Conservation (phyloP, 495 filamentous ascomycete species). For the Penicillium macrosclerotiorum region DNA sequence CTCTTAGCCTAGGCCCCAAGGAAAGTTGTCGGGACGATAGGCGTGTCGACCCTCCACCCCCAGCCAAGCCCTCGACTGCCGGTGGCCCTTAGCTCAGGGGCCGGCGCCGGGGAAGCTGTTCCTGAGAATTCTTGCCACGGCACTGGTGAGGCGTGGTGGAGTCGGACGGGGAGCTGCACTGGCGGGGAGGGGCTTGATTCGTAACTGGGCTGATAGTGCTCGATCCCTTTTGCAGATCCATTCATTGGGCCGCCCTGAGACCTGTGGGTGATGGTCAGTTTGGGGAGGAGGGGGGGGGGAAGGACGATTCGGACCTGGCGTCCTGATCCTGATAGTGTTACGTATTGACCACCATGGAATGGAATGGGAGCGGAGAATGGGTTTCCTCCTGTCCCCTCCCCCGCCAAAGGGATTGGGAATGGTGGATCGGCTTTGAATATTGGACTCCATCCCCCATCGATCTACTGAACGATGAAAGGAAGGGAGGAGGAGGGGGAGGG, state of each 20-base stretch:
- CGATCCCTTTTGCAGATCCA: slow-evolving; percentile 28
- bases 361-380: slow-evolving; percentile 14
- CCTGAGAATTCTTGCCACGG: slow-evolving; percentile 25
- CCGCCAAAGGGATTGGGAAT: slow-evolving; percentile 28
- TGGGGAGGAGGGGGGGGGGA: too few species aligned
- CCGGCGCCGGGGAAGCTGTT: slow-evolving; percentile 30
- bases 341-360: slow-evolving; percentile 14
- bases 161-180: not conserved
- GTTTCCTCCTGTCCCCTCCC: not conserved
- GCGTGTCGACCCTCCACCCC: not conserved
- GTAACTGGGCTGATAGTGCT: slow-evolving; percentile 15
- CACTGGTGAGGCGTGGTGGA: slow-evolving; percentile 15
- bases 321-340: too few species aligned
- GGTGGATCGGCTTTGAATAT: too few species aligned
- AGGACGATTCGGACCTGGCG: too few species aligned
- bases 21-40: slow-evolving; percentile 32
- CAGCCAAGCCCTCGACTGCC: slow-evolving; percentile 18
- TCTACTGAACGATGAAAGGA: slow-evolving; percentile 4
- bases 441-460: too few species aligned
- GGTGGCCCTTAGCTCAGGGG: slow-evolving; percentile 30
- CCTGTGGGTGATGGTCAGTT: not conserved
- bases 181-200: slow-evolving; percentile 13
- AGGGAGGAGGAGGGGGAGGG: not conserved
- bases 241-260: slow-evolving; percentile 18
- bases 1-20: slow-evolving; percentile 4